Evolutionary conservation across 441 rosid species (phyloP).

Genomic region (Iberis amara): DNA sequence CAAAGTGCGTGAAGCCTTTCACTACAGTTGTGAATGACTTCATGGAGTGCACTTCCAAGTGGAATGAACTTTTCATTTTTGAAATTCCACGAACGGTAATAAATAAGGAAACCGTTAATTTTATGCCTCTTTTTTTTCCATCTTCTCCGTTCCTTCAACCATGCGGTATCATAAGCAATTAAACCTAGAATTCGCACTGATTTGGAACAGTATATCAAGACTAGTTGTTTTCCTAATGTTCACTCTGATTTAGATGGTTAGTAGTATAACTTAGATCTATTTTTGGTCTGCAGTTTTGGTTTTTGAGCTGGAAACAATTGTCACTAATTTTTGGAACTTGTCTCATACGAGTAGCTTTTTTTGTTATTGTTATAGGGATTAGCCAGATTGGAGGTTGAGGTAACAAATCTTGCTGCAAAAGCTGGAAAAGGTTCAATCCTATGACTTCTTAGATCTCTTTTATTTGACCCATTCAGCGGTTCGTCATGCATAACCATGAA

Average conservation of each 20-base stretch:
- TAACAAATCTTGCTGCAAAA: slow-evolving; percentile 96
- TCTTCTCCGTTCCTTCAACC: slow-evolving; percentile 16
- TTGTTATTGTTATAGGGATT: slow-evolving; percentile 45
- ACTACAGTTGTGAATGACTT: slow-evolving; percentile 35
- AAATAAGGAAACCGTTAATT: slow-evolving; percentile 5
- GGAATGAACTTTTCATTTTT: slow-evolving; percentile 96
- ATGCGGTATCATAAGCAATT: slow-evolving; percentile 4
- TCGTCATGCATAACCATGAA: slow-evolving; percentile 12
- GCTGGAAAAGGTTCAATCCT: slow-evolving; percentile 90
- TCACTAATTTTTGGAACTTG: slow-evolving; percentile 17
- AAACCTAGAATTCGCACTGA: slow-evolving; percentile 13
- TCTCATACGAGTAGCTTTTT: slow-evolving; percentile 17
- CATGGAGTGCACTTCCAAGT: slow-evolving; percentile 55
- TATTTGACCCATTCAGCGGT: slow-evolving; percentile 11
- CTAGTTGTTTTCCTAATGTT: slow-evolving; percentile 14
- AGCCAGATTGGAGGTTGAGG: slow-evolving; percentile 95
- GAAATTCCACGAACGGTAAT: slow-evolving; percentile 88
- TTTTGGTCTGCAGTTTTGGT: slow-evolving; percentile 8
- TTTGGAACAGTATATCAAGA: slow-evolving; percentile 9
- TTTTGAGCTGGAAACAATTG: slow-evolving; percentile 5
- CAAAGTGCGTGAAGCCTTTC: slow-evolving; percentile 84
- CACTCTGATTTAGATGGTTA: slow-evolving; percentile 15
- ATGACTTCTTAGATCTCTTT: slow-evolving; percentile 17
- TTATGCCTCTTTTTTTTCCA: slow-evolving; percentile 16
- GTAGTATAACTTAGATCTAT: slow-evolving; percentile 14